Conservation (phyloP, 768 basidiomycete genomes). For the Aureoboletus auriporus region DNA sequence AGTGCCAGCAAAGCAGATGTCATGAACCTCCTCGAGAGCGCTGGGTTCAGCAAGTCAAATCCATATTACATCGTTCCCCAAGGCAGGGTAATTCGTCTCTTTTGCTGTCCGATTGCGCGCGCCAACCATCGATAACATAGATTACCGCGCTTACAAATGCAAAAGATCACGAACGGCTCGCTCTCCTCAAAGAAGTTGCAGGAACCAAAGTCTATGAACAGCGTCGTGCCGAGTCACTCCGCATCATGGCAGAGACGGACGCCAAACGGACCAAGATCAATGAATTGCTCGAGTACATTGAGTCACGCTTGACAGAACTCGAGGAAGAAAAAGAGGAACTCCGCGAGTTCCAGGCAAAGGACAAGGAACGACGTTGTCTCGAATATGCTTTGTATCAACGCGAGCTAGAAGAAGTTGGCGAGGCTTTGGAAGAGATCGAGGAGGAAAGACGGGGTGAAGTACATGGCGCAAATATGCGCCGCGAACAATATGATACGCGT, state of each 20-base stretch:
- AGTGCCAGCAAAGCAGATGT: constrained; percentile 95
- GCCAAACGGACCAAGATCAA: constrained; percentile 88
- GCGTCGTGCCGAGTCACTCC: constrained; percentile 84
- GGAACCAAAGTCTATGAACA: constrained; percentile 99
- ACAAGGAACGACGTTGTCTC: constrained; percentile 88
- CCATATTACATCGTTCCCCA: constrained; percentile 99
- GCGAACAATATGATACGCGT: constrained; percentile 77
- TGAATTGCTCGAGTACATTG: constrained; percentile 87
- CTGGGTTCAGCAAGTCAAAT: constrained; percentile 97
- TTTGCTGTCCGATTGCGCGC: background rate
- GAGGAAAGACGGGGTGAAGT: constrained; percentile 80
- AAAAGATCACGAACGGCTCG: constrained; percentile 90
- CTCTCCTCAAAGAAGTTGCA: constrained; percentile 95
- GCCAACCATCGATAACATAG: constrained; percentile 35
- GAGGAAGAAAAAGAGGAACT: constrained; percentile 98
- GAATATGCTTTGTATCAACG: constrained; percentile 93
- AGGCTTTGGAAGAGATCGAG: constrained; percentile 81
- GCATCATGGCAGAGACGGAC: constrained; percentile 96
- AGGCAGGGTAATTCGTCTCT: constrained; percentile 66
- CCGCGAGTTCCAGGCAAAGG: constrained; percentile 94
- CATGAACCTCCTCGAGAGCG: constrained; percentile 94
- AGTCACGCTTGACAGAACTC: constrained; percentile 82
- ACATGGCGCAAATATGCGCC: constrained; percentile 76
- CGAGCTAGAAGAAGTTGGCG: constrained; percentile 85
- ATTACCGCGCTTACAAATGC: constrained; percentile 97